Percentiles rank a stretch among this genome's conserved stretches.
Evolutionary conservation across 2,329 filamentous ascomycete genomes (phyloP).

Genomic region (Colletotrichum sp.): DNA sequence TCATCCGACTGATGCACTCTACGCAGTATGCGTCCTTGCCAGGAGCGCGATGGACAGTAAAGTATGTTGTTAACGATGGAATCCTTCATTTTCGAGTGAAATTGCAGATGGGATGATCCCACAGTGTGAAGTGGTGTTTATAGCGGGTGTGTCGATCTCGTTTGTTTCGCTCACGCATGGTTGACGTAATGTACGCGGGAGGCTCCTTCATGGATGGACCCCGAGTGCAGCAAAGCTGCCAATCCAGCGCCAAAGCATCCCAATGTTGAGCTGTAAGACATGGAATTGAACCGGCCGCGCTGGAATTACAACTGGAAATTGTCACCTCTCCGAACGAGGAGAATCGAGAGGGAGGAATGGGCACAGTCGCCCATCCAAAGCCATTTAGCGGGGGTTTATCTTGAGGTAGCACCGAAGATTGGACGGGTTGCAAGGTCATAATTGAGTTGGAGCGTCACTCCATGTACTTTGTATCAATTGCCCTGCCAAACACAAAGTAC

Average conservation of each 20-base stretch:
- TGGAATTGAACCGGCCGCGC: background rate
- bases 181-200: background rate
- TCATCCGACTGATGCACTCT: background rate
- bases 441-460: background rate
- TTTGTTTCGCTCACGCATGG: background rate
- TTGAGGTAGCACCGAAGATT: conserved; percentile 7
- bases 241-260: background rate
- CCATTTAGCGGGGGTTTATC: background rate
- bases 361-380: background rate
- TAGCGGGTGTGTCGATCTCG: background rate
- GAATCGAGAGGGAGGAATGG: background rate
- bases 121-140: background rate
- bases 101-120: background rate
- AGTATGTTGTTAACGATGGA: background rate
- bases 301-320: background rate
- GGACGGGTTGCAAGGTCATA: background rate
- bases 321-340: background rate
- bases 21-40: background rate
- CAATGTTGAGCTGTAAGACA: background rate
- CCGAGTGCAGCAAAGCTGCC: background rate
- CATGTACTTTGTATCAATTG: background rate
- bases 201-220: background rate
- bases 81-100: background rate
- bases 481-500: background rate
- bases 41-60: background rate